These are phyloP conservation scores for Glarea lozoyensis DNA, from an alignment of 495 filamentous ascomycete species.

Conservation along the genomic window DNA sequence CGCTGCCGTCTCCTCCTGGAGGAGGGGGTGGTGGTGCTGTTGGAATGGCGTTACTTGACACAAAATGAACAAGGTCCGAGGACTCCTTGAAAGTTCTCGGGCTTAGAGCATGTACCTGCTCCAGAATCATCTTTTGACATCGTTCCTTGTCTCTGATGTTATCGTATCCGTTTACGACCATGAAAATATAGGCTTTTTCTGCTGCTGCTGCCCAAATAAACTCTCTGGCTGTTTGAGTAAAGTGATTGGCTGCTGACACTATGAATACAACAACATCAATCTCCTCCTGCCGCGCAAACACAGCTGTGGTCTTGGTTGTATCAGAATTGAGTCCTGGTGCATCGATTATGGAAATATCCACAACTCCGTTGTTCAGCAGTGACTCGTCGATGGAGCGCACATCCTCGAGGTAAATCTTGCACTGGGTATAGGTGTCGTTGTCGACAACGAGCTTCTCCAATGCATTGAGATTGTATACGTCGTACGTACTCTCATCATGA, in stretches of 20 bases:
- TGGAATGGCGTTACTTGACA: conserved; percentile 91
- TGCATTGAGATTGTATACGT: conserved; percentile 65
- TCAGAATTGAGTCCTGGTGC: conserved; percentile 93
- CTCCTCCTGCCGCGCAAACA: conserved; percentile 95
- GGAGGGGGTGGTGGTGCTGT: conserved; percentile 47
- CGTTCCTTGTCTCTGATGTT: conserved; percentile 80
- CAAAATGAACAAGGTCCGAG: conserved; percentile 89
- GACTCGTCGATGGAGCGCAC: conserved; percentile 87
- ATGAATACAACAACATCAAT: conserved; percentile 99
- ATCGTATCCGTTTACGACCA: conserved; percentile 96
- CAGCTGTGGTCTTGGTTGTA: conserved; percentile 90
- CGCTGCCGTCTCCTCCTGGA: conserved; percentile 41
- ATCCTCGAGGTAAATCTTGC: conserved; percentile 95
- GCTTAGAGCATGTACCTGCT: conserved; percentile 76
- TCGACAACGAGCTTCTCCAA: conserved; percentile 86
- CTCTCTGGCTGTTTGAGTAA: conserved; percentile 90
- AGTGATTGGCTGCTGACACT: conserved; percentile 94
- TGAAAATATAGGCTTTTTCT: conserved; percentile 98
- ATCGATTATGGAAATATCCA: conserved; percentile 96
- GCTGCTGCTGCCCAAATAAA: conserved; percentile 93
- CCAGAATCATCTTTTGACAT: conserved; percentile 86
- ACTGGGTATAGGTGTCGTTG: conserved; percentile 79
- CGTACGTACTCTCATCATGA: conserved; percentile 88
- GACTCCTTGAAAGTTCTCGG: conserved; percentile 90
- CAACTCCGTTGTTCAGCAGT: conserved; percentile 90